Evolutionary conservation across 2,329 filamentous ascomycete genomes (phyloP).

Genomic region (Tricladium varicosporioides): DNA sequence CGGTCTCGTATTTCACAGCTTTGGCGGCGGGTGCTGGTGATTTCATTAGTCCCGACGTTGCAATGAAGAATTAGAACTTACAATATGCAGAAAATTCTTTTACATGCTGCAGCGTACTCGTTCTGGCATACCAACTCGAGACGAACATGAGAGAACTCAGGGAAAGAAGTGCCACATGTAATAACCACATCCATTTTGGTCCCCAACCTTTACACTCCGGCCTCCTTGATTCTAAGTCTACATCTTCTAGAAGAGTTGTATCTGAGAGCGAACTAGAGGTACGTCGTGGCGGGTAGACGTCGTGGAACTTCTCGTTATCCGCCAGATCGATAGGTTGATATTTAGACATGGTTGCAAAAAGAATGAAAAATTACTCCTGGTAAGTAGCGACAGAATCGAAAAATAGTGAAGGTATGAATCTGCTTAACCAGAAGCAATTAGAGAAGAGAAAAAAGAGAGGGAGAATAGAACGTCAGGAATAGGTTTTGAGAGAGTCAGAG

Average conservation of each 20-base stretch:
- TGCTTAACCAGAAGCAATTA: slow-evolving; percentile 31
- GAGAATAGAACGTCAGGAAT: slow-evolving; percentile 1
- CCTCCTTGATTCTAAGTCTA: slow-evolving; percentile 14
- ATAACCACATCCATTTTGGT: slow-evolving; percentile 30
- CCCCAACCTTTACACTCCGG: slow-evolving; percentile 3
- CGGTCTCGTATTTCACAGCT: slow-evolving; percentile 47
- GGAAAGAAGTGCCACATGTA: slow-evolving; percentile 27
- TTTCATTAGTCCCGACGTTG: slow-evolving; percentile 10
- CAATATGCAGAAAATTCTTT: slow-evolving; percentile 46
- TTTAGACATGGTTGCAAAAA: slow-evolving; percentile 26
- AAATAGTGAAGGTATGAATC: slow-evolving; percentile 18
- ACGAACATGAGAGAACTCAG: slow-evolving; percentile 29
- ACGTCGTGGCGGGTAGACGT: slow-evolving; percentile 15
- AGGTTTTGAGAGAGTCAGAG: neutral
- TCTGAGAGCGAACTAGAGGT: slow-evolving; percentile 25
- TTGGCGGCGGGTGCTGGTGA: slow-evolving; percentile 44
- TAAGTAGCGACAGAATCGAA: slow-evolving; percentile 17
- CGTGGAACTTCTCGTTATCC: slow-evolving; percentile 27
- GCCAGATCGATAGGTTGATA: slow-evolving; percentile 24
- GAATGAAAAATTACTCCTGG: slow-evolving; percentile 23
- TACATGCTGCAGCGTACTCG: slow-evolving; percentile 31
- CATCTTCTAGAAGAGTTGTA: slow-evolving; percentile 27
- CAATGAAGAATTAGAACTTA: slow-evolving; percentile 30
- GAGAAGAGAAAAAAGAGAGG: slow-evolving; percentile 7
- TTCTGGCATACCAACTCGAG: slow-evolving; percentile 24